A percentile compares a stretch with the other conserved stretches of the same genome.
Conservation (phyloP, 768 basidiomycete species). For the Trametes gibbosa region DNA sequence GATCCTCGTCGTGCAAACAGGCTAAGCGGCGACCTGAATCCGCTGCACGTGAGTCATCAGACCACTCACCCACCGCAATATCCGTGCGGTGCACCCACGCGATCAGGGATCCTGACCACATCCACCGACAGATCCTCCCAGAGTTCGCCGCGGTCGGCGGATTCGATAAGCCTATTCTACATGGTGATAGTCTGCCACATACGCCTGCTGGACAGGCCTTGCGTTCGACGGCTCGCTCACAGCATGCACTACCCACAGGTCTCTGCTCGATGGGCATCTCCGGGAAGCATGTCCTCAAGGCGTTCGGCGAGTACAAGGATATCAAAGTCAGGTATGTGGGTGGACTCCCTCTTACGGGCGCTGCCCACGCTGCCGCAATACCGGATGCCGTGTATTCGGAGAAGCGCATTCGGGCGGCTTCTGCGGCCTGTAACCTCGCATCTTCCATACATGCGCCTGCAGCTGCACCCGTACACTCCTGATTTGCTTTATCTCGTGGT, state of each 20-base stretch:
- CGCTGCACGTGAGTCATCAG: constrained; percentile 65
- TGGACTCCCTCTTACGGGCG: background rate
- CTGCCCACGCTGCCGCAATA: too few relatives aligned
- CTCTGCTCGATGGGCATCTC: constrained; percentile 92
- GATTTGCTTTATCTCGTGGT: background rate
- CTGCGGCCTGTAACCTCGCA: background rate
- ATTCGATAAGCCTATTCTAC: constrained; percentile 86
- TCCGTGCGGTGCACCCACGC: background rate
- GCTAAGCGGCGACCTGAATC: constrained; percentile 89
- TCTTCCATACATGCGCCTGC: background rate
- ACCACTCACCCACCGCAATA: background rate
- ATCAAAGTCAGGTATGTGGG: constrained; percentile 88
- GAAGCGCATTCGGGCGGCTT: background rate
- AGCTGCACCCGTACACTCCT: background rate
- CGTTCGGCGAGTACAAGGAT: constrained; percentile 82
- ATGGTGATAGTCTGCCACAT: constrained; percentile 40
- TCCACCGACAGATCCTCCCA: constrained; percentile 64
- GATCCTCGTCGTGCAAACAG: constrained; percentile 36
- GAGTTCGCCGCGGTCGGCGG: constrained; percentile 95
- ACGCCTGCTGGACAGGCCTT: background rate
- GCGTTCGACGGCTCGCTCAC: background rate
- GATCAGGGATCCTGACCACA: too few relatives aligned
- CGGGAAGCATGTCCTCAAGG: constrained; percentile 87
- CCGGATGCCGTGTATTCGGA: background rate
- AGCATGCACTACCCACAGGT: constrained; percentile 38